phyloP scores from a whole-genome alignment of 441 rosid species.

The Hypseocharis bilobata region DNA sequence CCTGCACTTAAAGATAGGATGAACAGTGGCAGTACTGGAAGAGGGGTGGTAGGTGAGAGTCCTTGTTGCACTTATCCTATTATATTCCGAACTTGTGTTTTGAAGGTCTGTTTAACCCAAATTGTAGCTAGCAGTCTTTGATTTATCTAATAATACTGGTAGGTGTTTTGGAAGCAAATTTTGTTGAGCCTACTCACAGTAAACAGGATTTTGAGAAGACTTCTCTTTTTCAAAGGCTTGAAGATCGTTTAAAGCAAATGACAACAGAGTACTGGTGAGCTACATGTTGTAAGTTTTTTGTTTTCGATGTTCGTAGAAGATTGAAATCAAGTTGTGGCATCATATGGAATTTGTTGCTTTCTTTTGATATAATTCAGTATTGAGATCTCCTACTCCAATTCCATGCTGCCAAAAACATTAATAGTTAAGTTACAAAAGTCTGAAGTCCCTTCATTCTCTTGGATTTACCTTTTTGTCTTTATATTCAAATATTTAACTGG shows the following conservation, averaged over 20 bases:
- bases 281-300: neutral
- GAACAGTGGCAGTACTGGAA: slow-evolving; percentile 15
- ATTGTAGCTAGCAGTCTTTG: neutral
- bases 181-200: slow-evolving; percentile 27
- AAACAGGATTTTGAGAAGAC: slow-evolving; percentile 32
- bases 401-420: neutral
- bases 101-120: neutral
- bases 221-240: slow-evolving; percentile 23
- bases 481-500: too few species aligned
- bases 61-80: neutral
- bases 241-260: slow-evolving; percentile 25
- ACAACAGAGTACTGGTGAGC: slow-evolving; percentile 24
- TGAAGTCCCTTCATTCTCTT: neutral
- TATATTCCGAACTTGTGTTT: neutral
- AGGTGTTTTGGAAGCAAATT: slow-evolving; percentile 31
- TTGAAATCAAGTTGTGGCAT: neutral
- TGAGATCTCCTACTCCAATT: neutral
- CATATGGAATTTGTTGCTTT: too few species aligned
- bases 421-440: neutral
- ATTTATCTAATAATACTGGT: neutral
- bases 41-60: slow-evolving; percentile 26
- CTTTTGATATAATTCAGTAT: too few species aligned
- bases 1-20: slow-evolving; percentile 17
- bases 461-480: neutral
- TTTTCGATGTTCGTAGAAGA: neutral